Percentiles rank a stretch among this genome's conserved stretches.
These are phyloP conservation scores for Quillaja saponaria DNA, from an alignment of 306 rosid species.

Conservation along the genomic window DNA sequence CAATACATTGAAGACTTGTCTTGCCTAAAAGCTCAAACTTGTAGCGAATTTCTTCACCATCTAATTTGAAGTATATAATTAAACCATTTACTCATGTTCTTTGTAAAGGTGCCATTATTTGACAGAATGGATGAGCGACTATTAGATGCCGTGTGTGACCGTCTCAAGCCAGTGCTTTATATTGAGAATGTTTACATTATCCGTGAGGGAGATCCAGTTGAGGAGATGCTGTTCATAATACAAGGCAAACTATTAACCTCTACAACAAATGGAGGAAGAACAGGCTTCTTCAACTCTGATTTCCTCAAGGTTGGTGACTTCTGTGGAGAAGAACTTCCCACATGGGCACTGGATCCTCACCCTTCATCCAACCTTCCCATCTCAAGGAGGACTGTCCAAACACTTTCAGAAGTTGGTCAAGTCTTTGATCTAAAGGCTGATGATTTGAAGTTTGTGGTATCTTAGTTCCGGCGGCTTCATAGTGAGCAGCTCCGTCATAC, in stretches of 20 bases:
- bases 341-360: conserved; percentile 88
- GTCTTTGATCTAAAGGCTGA: conserved; percentile 85
- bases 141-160: conserved; percentile 83
- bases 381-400: conserved; percentile 81
- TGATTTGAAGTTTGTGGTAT: conserved; percentile 78
- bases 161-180: conserved; percentile 82
- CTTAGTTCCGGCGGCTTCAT: conserved; percentile 86
- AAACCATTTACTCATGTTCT: no score
- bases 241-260: conserved; percentile 72
- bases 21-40: no score
- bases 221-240: conserved; percentile 95
- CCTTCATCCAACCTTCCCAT: conserved; percentile 80
- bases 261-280: conserved; percentile 93
- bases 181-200: conserved; percentile 74
- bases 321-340: conserved; percentile 94
- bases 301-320: conserved; percentile 90
- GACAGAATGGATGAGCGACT: conserved; percentile 93
- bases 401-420: conserved; percentile 86
- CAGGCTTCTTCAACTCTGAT: conserved; percentile 90
- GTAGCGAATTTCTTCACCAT: no score
- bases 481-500: conserved; percentile 92
- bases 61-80: no score
- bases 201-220: conserved; percentile 94
- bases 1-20: no score
- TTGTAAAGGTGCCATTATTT: conserved; percentile 75